Conservation (phyloP, 208 protist genomes). For the Angomonas desouzai region DNA sequence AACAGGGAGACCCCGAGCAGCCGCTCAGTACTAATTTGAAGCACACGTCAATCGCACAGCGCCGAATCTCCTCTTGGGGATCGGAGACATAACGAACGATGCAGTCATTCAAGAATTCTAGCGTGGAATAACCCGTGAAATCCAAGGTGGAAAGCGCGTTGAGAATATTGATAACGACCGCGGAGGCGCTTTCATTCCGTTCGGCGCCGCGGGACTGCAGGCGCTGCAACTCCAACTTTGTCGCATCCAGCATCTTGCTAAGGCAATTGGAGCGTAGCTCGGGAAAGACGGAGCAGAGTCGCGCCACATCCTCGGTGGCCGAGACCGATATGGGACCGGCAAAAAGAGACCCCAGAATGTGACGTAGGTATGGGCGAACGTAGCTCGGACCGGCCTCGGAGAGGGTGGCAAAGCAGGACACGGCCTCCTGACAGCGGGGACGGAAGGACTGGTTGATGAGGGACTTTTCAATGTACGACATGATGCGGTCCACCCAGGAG, state of each 20-base stretch:
- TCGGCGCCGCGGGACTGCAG: conserved; percentile 16
- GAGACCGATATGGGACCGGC: conserved; percentile 57
- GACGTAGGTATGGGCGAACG: conserved; percentile 72
- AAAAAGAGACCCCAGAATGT: conserved; percentile 75
- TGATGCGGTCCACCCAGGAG: conserved; percentile 63
- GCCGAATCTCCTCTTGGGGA: conserved; percentile 82
- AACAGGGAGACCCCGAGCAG: conserved; percentile 73
- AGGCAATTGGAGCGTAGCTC: conserved; percentile 87
- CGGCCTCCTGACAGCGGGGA: conserved; percentile 68
- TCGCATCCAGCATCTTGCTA: conserved; percentile 80
- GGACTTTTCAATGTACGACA: conserved; percentile 74
- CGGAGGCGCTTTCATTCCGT: conserved; percentile 22
- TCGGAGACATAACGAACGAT: conserved; percentile 76
- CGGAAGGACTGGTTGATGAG: conserved; percentile 41
- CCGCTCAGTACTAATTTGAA: conserved; percentile 86
- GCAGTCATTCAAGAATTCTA: conserved; percentile 81
- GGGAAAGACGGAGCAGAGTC: conserved; percentile 83
- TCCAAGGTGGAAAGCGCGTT: conserved; percentile 71
- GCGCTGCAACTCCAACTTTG: conserved; percentile 50
- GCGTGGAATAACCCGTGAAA: conserved; percentile 84
- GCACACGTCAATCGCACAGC: conserved; percentile 81
- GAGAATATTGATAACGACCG: conserved; percentile 50
- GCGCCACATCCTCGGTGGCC: conserved; percentile 78
- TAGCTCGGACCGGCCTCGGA: conserved; percentile 60
- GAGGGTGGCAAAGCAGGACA: conserved; percentile 82